Base-by-base conservation (phyloP, 2,329 filamentous ascomycete species). In the Parafenestella ontariensis region DNA sequence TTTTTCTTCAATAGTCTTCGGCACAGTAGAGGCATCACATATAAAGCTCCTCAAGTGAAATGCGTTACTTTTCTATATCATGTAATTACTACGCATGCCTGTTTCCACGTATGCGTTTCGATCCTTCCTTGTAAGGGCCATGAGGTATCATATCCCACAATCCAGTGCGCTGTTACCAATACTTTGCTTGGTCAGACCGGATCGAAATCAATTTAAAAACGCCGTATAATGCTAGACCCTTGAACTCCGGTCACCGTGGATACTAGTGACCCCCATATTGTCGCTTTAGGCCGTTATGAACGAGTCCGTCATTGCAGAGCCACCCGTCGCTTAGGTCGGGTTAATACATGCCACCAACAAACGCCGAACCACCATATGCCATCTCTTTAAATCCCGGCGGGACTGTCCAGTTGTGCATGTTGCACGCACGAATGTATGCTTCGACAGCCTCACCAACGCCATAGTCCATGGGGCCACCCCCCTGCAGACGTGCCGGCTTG, bases 351-450 rank as follows among this genome's bases (percentile, higher is more conserved):
- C 24, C 24, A 33, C 15, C 28, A 1, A n/a, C 43, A 6, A n/a
- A 15, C 15, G 20, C 18, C 7, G 52, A 49, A 3, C 71, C 71
- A 39, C 72, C 71, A 59, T 73, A 72, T 2, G 78, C 78, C 64
- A 83, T 81, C 58, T 79, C 74, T 10, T 74, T 66, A 56, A 93
- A 82, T 37, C 89, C 89, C 3, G 76, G 71, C 0, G 91, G 90
- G 3, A 93, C 78, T 43, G 79, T 71, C 92, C 92, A 96, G 1
- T 89, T 88, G 76, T 96, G 92, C 4, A 76, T 62, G 0, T 58
- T 62, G 55, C 89, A 92, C 10, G 88, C 89, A 46, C 91, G 84
- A 26, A 81, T 78, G 68, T 89, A 96, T 2, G 91, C 92, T 0
- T 87, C 83, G 1, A 92, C 79, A 0, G 92, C 92, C 71, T 96